phyloP scores from a whole-genome alignment of 306 rosid genomes.

The Cotoneaster glaucophyllus region DNA sequence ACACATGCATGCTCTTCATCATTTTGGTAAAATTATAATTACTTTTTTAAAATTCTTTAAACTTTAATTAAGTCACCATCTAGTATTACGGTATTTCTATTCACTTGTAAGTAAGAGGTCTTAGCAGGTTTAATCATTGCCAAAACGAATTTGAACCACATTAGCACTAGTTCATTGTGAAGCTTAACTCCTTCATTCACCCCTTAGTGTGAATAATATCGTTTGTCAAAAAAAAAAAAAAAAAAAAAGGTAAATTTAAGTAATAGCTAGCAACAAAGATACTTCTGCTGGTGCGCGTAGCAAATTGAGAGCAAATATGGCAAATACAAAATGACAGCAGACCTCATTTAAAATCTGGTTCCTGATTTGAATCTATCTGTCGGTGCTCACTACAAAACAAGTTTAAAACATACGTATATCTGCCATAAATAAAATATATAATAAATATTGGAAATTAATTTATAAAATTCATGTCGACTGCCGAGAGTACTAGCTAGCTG shows the following conservation, averaged over 20 bases:
- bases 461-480: slow-evolving; percentile 8
- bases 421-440: slow-evolving; percentile 4
- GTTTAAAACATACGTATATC: slow-evolving; percentile 4
- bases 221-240: too few species aligned
- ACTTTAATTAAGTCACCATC: not conserved
- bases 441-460: not conserved
- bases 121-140: too few species aligned
- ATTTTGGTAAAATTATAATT: not conserved
- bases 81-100: too few species aligned
- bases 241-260: not conserved
- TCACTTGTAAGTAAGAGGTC: too few species aligned
- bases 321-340: slow-evolving; percentile 2
- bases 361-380: slow-evolving; percentile 30
- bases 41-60: not conserved
- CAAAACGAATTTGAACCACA: too few species aligned
- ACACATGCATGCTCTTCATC: not conserved
- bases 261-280: not conserved
- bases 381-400: slow-evolving; percentile 50
- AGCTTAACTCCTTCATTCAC: accelerated
- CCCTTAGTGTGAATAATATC: too few species aligned
- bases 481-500: not conserved
- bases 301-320: not conserved
- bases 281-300: not conserved
- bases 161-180: too few species aligned
- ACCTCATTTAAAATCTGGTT: slow-evolving; percentile 9